Percentiles rank a stretch among this genome's conserved stretches.
These are phyloP conservation scores for Quercus lobata DNA, from an alignment of 331 rosid species.

Conservation along the genomic window DNA sequence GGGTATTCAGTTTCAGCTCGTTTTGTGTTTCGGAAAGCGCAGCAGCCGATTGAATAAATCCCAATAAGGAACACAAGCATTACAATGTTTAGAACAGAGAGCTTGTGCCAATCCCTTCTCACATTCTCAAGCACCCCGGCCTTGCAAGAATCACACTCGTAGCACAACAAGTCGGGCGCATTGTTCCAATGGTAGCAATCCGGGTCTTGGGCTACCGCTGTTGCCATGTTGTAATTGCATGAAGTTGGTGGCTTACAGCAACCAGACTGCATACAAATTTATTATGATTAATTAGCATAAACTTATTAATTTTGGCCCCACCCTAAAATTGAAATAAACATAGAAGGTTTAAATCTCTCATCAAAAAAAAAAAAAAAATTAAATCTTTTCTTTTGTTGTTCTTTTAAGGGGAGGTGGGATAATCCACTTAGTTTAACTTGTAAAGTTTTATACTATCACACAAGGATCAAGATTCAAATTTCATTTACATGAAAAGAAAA, in stretches of 20 bases:
- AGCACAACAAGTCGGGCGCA: conserved; percentile 62
- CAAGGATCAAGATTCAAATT: too few species aligned
- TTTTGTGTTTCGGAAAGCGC: conserved; percentile 78
- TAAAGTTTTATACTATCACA: too few species aligned
- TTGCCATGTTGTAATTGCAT: conserved; percentile 58
- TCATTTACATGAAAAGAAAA: too few species aligned
- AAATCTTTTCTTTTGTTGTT: too few species aligned
- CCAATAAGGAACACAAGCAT: conserved; percentile 69
- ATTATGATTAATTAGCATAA: not conserved
- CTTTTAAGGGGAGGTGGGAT: too few species aligned
- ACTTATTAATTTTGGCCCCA: too few species aligned
- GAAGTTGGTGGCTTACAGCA: conserved; percentile 89
- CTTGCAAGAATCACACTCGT: conserved; percentile 94
- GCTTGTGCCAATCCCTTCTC: conserved; percentile 80
- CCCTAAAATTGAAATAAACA: not conserved
- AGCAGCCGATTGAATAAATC: conserved; percentile 77
- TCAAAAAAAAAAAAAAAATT: too few species aligned
- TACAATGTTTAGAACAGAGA: conserved; percentile 66
- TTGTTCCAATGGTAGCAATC: conserved; percentile 92
- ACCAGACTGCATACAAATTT: conserved; percentile 54
- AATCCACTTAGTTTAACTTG: too few species aligned
- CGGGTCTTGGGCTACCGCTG: conserved; percentile 46
- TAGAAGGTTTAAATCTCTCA: not conserved
- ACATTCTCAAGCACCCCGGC: conserved; percentile 82
- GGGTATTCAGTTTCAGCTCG: conserved; percentile 74